phyloP scores from a whole-genome alignment of 805 yeast genomes.

The Nakazawaea wyomingensis region DNA sequence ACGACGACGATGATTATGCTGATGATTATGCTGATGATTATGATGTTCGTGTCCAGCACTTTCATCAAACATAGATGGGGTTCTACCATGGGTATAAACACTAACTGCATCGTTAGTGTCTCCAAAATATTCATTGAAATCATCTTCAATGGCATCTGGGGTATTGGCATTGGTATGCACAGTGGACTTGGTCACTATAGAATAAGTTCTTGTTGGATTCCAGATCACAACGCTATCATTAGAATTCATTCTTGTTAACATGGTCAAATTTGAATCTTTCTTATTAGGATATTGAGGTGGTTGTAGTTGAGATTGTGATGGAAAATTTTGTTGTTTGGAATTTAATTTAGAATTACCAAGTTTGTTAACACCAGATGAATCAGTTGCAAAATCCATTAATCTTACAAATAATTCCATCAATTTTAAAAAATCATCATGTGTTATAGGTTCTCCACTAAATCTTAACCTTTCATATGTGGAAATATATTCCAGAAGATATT shows the following conservation, averaged over 20 bases:
- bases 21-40: not conserved
- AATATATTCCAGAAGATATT: slow-evolving; percentile 29
- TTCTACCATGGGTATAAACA: not conserved
- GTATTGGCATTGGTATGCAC: not conserved
- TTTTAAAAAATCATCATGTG: slow-evolving; percentile 51
- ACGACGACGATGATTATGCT: not conserved
- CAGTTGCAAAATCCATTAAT: slow-evolving; percentile 2
- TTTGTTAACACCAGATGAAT: not conserved
- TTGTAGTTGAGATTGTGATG: not conserved
- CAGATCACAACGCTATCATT: not conserved
- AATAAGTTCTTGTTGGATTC: not conserved
- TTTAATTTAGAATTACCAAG: not conserved
- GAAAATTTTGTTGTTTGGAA: not conserved
- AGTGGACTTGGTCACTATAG: not conserved
- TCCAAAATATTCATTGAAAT: not conserved
- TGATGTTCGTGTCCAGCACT: not conserved
- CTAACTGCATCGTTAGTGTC: not conserved
- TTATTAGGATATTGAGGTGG: not conserved
- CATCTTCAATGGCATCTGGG: not conserved
- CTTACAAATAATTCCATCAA: slow-evolving; percentile 44
- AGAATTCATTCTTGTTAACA: not conserved
- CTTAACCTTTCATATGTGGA: slow-evolving; percentile 61
- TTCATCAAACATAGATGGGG: not conserved
- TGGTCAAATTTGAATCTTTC: not conserved
- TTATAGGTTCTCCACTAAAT: slow-evolving; percentile 58